These are phyloP conservation scores for Macrophomina pseudophaseolina DNA, from an alignment of 2,329 filamentous ascomycete species.

Conservation along the genomic window DNA sequence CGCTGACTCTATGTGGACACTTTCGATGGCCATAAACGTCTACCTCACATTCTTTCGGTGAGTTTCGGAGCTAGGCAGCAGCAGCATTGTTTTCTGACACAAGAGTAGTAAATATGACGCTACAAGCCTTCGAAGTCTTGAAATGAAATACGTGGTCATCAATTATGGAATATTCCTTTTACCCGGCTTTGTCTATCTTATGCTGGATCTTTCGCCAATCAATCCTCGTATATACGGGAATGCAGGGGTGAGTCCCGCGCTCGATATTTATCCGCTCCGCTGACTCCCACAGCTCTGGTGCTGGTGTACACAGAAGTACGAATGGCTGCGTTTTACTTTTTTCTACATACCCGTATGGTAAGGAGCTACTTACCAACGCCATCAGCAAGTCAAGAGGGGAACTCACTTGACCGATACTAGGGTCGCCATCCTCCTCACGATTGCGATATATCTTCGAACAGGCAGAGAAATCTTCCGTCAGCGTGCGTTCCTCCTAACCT, in stretches of 20 bases:
- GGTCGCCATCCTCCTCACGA: slow-evolving; percentile 63
- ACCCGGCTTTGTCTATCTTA: slow-evolving; percentile 70
- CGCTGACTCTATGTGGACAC: slow-evolving; percentile 75
- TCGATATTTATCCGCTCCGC: not conserved
- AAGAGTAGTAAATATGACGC: slow-evolving; percentile 64
- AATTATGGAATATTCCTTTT: slow-evolving; percentile 80
- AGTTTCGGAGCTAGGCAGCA: not conserved
- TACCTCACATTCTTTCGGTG: slow-evolving; percentile 76
- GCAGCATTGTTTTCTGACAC: not conserved
- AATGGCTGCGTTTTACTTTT: slow-evolving; percentile 72
- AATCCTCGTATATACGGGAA: slow-evolving; percentile 71
- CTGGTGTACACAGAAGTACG: slow-evolving; percentile 72
- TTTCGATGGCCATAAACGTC: slow-evolving; percentile 84
- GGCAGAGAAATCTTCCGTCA: slow-evolving; percentile 71
- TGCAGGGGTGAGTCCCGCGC: slow-evolving; percentile 58
- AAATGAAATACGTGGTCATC: slow-evolving; percentile 69
- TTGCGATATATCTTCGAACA: slow-evolving; percentile 69
- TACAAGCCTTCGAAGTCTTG: slow-evolving; percentile 66
- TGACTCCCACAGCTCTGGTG: slow-evolving; percentile 70
- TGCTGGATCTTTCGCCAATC: slow-evolving; percentile 56
- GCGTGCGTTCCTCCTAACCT: slow-evolving; percentile 57
- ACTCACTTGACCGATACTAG: slow-evolving; percentile 27
- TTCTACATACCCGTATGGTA: slow-evolving; percentile 78
- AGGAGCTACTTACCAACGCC: not conserved
- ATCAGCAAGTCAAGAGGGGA: not conserved